Evolutionary conservation across 164 flowering plant genomes (phyloP), one percentile per base, ranked within the genome.

Genomic region (Pachysandra terminalis): DNA sequence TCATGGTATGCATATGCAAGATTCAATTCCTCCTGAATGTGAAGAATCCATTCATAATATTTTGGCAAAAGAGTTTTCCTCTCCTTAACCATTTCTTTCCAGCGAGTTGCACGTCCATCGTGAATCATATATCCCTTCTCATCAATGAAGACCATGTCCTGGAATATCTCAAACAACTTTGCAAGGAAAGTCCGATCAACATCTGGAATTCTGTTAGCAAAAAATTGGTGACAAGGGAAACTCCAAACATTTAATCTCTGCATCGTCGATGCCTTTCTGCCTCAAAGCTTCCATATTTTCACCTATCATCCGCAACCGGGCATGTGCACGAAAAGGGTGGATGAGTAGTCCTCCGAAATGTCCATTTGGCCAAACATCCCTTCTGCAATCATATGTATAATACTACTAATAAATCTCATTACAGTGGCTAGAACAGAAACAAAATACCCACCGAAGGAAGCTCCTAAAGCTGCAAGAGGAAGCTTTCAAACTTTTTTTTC

Each of bases 361-460:
- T 84, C 87, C 74, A 82, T 77, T 53, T 66, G 52, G 66, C 72
- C 81, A 78, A 83, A 90, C 48, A 81, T 13, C 22, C 96, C 98
- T 79, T 83, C 90, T 35, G 96, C 88, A 78, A 91, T 90, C 98
- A 94, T 94, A 60, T 86, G 69, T 0, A 80, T 58, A 64, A 94
- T 82, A 68, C 91, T 81, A 67, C 78, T 83, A n/a, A n/a, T n/a
- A 68, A 90, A 91, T 59, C 70, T 83, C 74, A 87, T 51, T 32
- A 77, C 71, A 5, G 68, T 77, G 16, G 98, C 98, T 45, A 91
- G 88, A 3, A 68, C 79, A 64, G 97, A 91, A 64, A 91, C 87
- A 76, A 94, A 91, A 72, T 90, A 78, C 61, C 98, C 98, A 61
- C 98, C 98, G 57, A 97, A 90, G n/a, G 96, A 94, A 17, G 97